Evolutionary conservation across 768 basidiomycete species (phyloP).

Genomic region (Nidularia pulvinata): DNA sequence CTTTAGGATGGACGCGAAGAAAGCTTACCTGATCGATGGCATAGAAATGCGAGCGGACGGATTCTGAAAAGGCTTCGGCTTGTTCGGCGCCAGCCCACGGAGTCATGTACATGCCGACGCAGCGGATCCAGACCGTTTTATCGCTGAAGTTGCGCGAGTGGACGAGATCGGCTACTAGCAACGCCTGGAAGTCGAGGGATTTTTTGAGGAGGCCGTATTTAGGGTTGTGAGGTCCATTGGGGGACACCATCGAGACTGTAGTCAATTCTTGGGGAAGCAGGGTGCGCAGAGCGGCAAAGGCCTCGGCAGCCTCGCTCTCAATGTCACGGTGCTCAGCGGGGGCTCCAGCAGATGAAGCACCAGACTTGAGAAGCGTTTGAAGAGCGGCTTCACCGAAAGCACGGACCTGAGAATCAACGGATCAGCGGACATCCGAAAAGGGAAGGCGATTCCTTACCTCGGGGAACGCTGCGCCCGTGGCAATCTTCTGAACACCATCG

Average conservation of each 20-base stretch:
- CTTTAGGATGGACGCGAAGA: constrained; percentile 2
- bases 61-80: constrained; percentile 53
- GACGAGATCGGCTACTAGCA: constrained; percentile 78
- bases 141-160: constrained; percentile 56
- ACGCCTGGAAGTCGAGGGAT: constrained; percentile 71
- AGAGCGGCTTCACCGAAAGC: constrained; percentile 90
- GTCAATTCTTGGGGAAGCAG: constrained; percentile 54
- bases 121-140: constrained; percentile 61
- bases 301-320: constrained; percentile 57
- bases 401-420: constrained; percentile 55
- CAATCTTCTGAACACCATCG: constrained; percentile 90
- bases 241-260: constrained; percentile 33
- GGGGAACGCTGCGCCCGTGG: constrained; percentile 91
- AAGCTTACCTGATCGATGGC: constrained; percentile 67
- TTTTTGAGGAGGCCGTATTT: constrained; percentile 57
- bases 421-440: constrained; percentile 1
- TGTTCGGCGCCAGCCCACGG: constrained; percentile 66
- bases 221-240: constrained; percentile 51
- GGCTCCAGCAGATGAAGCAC: constrained; percentile 74
- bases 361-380: constrained; percentile 77
- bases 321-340: constrained; percentile 75
- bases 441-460: constrained; percentile 53
- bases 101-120: constrained; percentile 68
- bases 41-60: constrained; percentile 70
- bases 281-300: constrained; percentile 54